Evolutionary conservation across 2,329 filamentous ascomycete species (phyloP), one percentile per base, ranked within the genome.

Genomic region (Fusarium setosum): DNA sequence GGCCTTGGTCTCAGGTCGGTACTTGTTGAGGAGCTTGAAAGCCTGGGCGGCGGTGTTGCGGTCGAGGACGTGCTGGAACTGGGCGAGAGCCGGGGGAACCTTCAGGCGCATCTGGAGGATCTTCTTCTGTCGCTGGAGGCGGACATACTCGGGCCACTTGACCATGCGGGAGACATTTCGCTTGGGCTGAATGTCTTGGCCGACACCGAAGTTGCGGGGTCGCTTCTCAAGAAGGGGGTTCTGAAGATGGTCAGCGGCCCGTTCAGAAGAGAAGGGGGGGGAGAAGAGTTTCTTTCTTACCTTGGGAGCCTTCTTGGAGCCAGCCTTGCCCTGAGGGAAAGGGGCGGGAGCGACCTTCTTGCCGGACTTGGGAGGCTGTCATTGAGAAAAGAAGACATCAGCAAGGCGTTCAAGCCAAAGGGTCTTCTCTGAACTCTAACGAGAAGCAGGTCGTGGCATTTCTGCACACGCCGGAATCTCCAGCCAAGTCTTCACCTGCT

Each of bases 371-470:
- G 95, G 92, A 92, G 96, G 93, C 96, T 98, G 87, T 98, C 94
- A 98, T 98, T 96, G 95, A 98, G 95, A 93, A 96, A 94, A 96
- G 92, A 97, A 93, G 90, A 93, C 86, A 93, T 97, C 92, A 97
- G 94, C 91, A 84, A 88, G 86, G 89, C 88, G 90, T 88, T 90
- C 90, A 86, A 87, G 90, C 89, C 83, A 83, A 84, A 82, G 84
- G 86, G 86, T 92, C 91, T 93, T 92, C 90, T 91, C 89, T 91
- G 84, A 92, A 91, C 93, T 97, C 93, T 96, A 96, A 84, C 90
- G 93, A 96, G 91, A n/a, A 86, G 71, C 71, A 83, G 81, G 77
- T 72, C 76, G 76, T 77, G 80, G 80, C 85, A 84, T 87, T 83
- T 83, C 83, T 83, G 83, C 84, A 66, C 81, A 79, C 74, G 68